phyloP scores from a whole-genome alignment of 1,284 basidiomycete genomes.

The Ceratobasidium theobromae region DNA sequence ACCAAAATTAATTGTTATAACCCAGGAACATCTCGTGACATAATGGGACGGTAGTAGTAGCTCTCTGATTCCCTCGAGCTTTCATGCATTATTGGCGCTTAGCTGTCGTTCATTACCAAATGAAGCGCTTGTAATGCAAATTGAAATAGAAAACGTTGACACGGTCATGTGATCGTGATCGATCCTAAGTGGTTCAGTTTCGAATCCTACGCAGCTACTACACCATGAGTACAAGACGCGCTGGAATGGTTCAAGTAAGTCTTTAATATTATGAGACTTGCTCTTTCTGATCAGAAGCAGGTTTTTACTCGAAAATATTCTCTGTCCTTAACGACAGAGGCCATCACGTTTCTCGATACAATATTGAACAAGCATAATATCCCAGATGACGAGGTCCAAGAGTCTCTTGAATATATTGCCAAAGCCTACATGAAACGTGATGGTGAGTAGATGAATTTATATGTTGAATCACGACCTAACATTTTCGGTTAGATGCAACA shows the following conservation, averaged over 20 bases:
- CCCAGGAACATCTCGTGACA: no score
- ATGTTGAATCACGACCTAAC: conserved; percentile 37
- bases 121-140: background rate
- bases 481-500: conserved; percentile 36
- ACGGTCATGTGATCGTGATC: conserved; percentile 28
- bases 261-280: background rate
- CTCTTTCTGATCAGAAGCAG: conserved; percentile 1
- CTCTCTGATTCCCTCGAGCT: no score
- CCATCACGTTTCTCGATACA: conserved; percentile 65
- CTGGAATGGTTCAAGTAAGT: conserved; percentile 26
- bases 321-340: conserved; percentile 76
- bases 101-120: no score
- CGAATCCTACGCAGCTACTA: background rate
- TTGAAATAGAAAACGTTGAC: background rate
- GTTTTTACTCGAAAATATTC: conserved; percentile 61
- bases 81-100: no score
- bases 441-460: conserved; percentile 52
- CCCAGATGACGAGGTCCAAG: conserved; percentile 68
- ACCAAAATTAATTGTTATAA: no score
- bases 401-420: conserved; percentile 80
- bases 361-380: conserved; percentile 69
- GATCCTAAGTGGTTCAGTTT: background rate
- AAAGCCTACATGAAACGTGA: conserved; percentile 91
- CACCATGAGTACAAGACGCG: conserved; percentile 19
- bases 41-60: no score